Evolutionary conservation across 345 rosid genomes (phyloP).

Genomic region (Murraya paniculata): DNA sequence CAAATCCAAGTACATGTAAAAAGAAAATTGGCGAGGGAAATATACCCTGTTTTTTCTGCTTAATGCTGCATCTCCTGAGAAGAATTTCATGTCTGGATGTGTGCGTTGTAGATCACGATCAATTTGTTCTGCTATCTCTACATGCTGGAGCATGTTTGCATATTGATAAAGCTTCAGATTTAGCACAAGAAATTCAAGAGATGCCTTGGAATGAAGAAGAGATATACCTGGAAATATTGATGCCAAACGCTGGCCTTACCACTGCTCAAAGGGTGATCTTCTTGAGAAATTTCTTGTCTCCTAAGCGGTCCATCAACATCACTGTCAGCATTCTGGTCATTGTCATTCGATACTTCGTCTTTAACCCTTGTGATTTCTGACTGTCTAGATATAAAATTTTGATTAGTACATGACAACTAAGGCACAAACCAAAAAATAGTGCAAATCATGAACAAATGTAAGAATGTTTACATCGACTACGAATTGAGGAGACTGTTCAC

Average conservation of each 20-base stretch:
- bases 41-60: constrained; percentile 57
- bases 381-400: constrained; percentile 54
- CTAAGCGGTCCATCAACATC: constrained; percentile 52
- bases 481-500: not conserved
- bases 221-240: constrained; percentile 58
- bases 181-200: constrained; percentile 1
- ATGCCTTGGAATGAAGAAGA: constrained; percentile 2
- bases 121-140: constrained; percentile 66
- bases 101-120: constrained; percentile 71
- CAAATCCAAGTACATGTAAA: not conserved
- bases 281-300: constrained; percentile 55
- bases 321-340: constrained; percentile 28
- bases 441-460: not conserved
- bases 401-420: constrained; percentile 23
- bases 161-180: constrained; percentile 10
- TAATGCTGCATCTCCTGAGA: constrained; percentile 53
- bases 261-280: constrained; percentile 69
- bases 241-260: constrained; percentile 65
- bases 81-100: constrained; percentile 70
- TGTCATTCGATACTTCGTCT: constrained; percentile 25
- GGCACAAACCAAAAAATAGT: not conserved
- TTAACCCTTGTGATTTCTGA: constrained; percentile 35
- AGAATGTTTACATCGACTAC: constrained; percentile 4
- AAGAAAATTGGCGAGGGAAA: not conserved
- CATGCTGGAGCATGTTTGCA: constrained; percentile 39